Percentiles rank a stretch among this genome's conserved stretches.
These are phyloP conservation scores for Cladophialophora exuberans DNA, from an alignment of 2,329 filamentous ascomycete genomes.

Conservation along the genomic window DNA sequence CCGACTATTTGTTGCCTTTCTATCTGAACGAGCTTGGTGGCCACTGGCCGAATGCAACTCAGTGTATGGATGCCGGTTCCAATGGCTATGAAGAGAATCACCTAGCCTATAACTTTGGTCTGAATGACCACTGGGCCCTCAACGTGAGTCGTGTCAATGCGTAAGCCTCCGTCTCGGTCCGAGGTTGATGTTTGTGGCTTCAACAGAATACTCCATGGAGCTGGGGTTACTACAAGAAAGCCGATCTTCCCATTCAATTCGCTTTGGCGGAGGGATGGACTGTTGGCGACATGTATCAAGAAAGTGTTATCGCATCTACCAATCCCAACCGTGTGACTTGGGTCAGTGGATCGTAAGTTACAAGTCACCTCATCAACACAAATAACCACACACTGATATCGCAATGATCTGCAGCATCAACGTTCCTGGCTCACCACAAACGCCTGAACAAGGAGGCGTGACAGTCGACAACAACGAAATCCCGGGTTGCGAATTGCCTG, in stretches of 20 bases:
- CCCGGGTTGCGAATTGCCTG: conserved; percentile 49
- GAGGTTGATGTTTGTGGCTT: neutral
- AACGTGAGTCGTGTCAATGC: conserved; percentile 34
- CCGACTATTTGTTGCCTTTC: conserved; percentile 55
- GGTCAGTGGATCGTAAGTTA: conserved; percentile 48
- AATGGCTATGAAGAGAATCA: conserved; percentile 60
- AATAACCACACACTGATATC: neutral
- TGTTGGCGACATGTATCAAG: conserved; percentile 60
- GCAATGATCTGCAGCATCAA: conserved; percentile 43
- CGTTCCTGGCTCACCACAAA: conserved; percentile 51
- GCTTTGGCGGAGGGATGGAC: conserved; percentile 60
- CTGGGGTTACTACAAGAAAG: conserved; percentile 55
- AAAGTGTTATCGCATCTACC: conserved; percentile 56
- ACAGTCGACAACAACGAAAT: conserved; percentile 58
- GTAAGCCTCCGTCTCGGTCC: neutral
- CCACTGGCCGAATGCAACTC: conserved; percentile 55
- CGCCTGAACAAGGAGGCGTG: conserved; percentile 47
- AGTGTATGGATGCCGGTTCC: conserved; percentile 57
- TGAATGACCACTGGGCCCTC: conserved; percentile 58
- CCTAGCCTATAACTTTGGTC: conserved; percentile 53
- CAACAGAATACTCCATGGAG: conserved; percentile 55
- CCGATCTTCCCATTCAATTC: conserved; percentile 60
- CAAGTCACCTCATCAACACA: neutral
- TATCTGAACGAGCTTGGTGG: conserved; percentile 60
- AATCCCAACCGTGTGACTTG: conserved; percentile 58